Percentiles rank a stretch among this genome's conserved stretches.
Conservation (phyloP, 2,329 filamentous ascomycete genomes). For the Cladosporium sp. region DNA sequence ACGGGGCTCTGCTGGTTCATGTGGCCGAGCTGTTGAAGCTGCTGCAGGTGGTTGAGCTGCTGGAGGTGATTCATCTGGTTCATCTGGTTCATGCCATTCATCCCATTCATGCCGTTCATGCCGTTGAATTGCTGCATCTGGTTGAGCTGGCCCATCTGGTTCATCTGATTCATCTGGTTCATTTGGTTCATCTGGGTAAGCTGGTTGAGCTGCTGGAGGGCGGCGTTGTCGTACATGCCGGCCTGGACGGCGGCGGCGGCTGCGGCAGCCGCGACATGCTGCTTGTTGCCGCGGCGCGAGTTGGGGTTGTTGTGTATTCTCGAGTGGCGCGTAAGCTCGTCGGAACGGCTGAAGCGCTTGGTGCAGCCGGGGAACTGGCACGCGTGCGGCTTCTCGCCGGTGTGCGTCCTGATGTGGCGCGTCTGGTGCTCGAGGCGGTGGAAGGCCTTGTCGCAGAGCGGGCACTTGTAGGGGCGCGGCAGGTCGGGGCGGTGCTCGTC, state of each 20-base stretch:
- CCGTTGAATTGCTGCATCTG: constrained; percentile 22
- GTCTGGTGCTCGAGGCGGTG: constrained; percentile 94
- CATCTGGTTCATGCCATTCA: constrained; percentile 16
- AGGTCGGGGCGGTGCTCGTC: constrained; percentile 70
- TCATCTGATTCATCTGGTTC: constrained; percentile 70
- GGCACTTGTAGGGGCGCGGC: constrained; percentile 95
- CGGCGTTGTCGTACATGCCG: constrained; percentile 45
- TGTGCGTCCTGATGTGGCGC: constrained; percentile 90
- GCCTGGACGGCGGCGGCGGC: constrained; percentile 48
- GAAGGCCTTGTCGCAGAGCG: constrained; percentile 96
- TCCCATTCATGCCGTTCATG: constrained; percentile 20
- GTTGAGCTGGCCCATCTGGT: constrained; percentile 18
- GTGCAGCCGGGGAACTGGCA: constrained; percentile 94
- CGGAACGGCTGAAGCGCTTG: constrained; percentile 93
- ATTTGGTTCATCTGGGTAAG: constrained; percentile 76
- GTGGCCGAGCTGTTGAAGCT: constrained; percentile 11
- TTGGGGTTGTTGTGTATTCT: constrained; percentile 99
- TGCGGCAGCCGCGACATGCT: constrained; percentile 54
- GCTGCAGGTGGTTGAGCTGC: neutral
- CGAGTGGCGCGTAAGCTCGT: constrained; percentile 93
- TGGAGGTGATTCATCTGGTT: constrained; percentile 13
- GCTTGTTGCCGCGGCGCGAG: constrained; percentile 87
- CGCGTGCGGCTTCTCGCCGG: constrained; percentile 94
- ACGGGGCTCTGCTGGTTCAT: constrained; percentile 14
- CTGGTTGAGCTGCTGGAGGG: constrained; percentile 39